These are phyloP conservation scores for Leccinum huronense DNA, from an alignment of 1,284 basidiomycete genomes.

Conservation along the genomic window DNA sequence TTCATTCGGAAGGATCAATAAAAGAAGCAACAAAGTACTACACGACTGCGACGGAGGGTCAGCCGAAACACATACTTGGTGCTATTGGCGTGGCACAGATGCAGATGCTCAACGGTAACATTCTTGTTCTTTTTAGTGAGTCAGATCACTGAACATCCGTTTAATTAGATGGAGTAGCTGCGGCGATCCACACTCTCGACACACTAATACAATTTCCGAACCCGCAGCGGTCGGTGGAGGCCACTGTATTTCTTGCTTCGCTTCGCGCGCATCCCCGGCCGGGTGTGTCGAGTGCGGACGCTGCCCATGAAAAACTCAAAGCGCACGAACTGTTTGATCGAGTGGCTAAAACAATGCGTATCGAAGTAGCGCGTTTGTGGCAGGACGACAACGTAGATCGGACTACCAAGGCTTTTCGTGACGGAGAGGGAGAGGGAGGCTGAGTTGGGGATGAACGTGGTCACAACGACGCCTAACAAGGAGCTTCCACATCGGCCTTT, in stretches of 20 bases:
- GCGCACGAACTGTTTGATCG: constrained; percentile 84
- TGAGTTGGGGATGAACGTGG: neutral
- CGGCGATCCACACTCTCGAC: constrained; percentile 86
- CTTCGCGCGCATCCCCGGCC: constrained; percentile 77
- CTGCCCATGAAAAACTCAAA: constrained; percentile 65
- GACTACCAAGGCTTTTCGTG: no score
- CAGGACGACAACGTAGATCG: no score
- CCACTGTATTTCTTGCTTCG: constrained; percentile 85
- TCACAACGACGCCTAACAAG: constrained; percentile 38
- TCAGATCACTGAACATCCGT: neutral
- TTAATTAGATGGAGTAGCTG: constrained; percentile 65
- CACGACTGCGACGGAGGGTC: constrained; percentile 65
- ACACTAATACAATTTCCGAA: constrained; percentile 68
- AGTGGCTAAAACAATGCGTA: constrained; percentile 57
- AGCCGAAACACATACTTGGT: constrained; percentile 74
- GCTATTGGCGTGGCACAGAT: constrained; percentile 83
- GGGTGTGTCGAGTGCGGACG: constrained; percentile 73
- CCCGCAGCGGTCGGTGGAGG: constrained; percentile 68
- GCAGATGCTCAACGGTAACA: constrained; percentile 75
- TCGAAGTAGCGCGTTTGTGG: no score
- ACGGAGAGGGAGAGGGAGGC: constrained; percentile 42
- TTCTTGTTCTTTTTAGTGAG: neutral
- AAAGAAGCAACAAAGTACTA: constrained; percentile 72
- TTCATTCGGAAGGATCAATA: constrained; percentile 65
- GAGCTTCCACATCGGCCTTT: constrained; percentile 53